Evolutionary conservation across 192 early-diverging fungal genomes (phyloP).

Genomic region (Podila minutissima): DNA sequence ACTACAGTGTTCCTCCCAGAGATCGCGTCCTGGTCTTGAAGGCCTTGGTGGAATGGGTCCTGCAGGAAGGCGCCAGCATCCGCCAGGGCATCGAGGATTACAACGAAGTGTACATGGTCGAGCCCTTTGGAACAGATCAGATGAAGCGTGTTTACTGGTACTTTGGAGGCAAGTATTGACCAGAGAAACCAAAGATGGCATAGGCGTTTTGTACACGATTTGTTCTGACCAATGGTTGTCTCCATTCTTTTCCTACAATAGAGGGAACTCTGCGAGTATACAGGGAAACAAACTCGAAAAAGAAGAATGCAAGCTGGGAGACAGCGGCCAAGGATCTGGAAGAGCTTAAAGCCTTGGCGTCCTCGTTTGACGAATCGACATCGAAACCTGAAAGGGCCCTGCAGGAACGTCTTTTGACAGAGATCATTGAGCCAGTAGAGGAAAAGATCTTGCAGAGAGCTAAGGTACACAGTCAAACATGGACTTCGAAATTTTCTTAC

Average conservation of each 20-base stretch:
- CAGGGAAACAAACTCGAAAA: conserved; percentile 37
- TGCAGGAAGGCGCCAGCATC: conserved; percentile 24
- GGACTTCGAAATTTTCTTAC: not conserved
- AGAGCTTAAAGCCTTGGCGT: conserved; percentile 14
- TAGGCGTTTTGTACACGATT: too few relatives aligned
- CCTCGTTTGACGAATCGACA: conserved; percentile 14
- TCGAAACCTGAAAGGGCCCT: conserved; percentile 29
- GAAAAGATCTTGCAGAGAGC: conserved; percentile 23
- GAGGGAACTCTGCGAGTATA: conserved; percentile 31
- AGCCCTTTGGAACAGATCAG: conserved; percentile 35
- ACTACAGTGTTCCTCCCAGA: conserved; percentile 18
- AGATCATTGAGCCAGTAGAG: conserved; percentile 31
- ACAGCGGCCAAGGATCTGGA: conserved; percentile 34
- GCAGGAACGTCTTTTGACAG: conserved; percentile 15
- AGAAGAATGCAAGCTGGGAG: conserved; percentile 36
- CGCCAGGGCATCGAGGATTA: conserved; percentile 35
- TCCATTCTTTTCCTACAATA: not conserved
- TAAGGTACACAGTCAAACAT: conserved; percentile 4
- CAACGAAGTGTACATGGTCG: conserved; percentile 9
- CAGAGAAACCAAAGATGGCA: too few relatives aligned
- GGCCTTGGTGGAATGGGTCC: conserved; percentile 38
- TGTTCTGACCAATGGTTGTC: not conserved
- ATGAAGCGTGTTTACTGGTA: conserved; percentile 38
- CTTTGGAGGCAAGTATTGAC: conserved; percentile 34
- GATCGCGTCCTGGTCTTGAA: conserved; percentile 38